phyloP scores from a whole-genome alignment of 2,329 filamentous ascomycete genomes.

The Penicillium aurantiogriseum region DNA sequence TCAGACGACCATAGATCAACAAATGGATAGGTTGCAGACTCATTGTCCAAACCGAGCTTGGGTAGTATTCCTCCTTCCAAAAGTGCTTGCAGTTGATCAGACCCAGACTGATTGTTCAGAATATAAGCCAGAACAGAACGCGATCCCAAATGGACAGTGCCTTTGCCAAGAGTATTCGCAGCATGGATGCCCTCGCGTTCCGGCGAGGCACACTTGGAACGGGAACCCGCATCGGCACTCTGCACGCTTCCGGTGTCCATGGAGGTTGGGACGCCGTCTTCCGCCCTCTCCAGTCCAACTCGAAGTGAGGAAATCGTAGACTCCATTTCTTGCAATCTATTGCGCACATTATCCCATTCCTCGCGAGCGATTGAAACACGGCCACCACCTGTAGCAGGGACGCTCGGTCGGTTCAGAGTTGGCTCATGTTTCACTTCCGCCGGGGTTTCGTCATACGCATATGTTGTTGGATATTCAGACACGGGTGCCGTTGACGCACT shows the following conservation, averaged over 20 bases:
- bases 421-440: slow-evolving; percentile 28
- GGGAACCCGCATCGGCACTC: slow-evolving; percentile 31
- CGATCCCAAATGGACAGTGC: slow-evolving; percentile 61
- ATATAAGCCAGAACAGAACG: slow-evolving; percentile 63
- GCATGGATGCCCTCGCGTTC: slow-evolving; percentile 60
- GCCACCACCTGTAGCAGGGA: slow-evolving; percentile 18
- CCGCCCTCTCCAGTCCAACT: slow-evolving; percentile 39
- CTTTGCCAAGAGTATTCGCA: slow-evolving; percentile 58
- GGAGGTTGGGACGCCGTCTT: slow-evolving; percentile 28
- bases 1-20: slow-evolving; percentile 65
- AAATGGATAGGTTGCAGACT: slow-evolving; percentile 64
- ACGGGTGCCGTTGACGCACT: slow-evolving; percentile 11
- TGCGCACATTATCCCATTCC: slow-evolving; percentile 46
- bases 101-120: slow-evolving; percentile 53
- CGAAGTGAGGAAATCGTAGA: slow-evolving; percentile 41
- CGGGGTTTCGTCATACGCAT: slow-evolving; percentile 21
- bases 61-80: slow-evolving; percentile 62
- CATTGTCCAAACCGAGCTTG: slow-evolving; percentile 63
- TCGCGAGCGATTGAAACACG: slow-evolving; percentile 43
- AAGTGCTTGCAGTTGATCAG: slow-evolving; percentile 52
- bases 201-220: slow-evolving; percentile 36
- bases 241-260: slow-evolving; percentile 33
- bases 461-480: slow-evolving; percentile 8
- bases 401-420: slow-evolving; percentile 15
- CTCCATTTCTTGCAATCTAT: slow-evolving; percentile 45